Percentiles rank a stretch among this genome's conserved stretches.
Evolutionary conservation across 352 stramenopile genomes (phyloP).

Genomic region (Phytophthora brassicae): DNA sequence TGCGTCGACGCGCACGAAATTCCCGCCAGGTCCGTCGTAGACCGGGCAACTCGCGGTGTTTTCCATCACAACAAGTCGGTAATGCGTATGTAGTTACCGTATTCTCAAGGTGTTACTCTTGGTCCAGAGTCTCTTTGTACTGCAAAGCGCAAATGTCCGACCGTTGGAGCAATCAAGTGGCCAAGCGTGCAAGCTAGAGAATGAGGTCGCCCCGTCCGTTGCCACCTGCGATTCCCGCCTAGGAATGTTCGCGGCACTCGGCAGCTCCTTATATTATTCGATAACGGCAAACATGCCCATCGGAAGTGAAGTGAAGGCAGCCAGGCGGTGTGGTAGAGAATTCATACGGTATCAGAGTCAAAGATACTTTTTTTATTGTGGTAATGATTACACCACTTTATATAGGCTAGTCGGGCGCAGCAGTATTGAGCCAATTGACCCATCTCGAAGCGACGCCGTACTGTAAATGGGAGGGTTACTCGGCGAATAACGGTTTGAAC

Average conservation of each 20-base stretch:
- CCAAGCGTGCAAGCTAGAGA: slow-evolving; percentile 20
- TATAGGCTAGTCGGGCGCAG: slow-evolving; percentile 8
- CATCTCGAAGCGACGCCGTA: slow-evolving; percentile 10
- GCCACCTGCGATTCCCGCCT: slow-evolving; percentile 18
- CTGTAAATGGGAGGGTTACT: no score
- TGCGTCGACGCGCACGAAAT: slow-evolving; percentile 32
- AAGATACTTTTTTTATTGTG: slow-evolving; percentile 27
- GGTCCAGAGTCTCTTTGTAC: slow-evolving; percentile 6
- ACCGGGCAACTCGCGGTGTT: slow-evolving; percentile 21
- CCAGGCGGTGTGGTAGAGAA: slow-evolving; percentile 28
- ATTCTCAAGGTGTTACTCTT: no score
- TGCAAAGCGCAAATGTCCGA: slow-evolving; percentile 15
- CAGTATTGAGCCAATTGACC: background rate
- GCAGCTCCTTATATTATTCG: slow-evolving; percentile 13
- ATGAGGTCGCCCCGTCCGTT: slow-evolving; percentile 30
- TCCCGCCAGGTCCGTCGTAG: slow-evolving; percentile 20
- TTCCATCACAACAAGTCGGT: slow-evolving; percentile 22
- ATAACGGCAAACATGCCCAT: slow-evolving; percentile 34
- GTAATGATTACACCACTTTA: slow-evolving; percentile 3
- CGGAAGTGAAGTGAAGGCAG: slow-evolving; percentile 22
- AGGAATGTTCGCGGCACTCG: slow-evolving; percentile 32
- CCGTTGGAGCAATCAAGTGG: no score
- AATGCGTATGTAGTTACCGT: no score
- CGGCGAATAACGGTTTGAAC: no score
- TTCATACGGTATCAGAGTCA: slow-evolving; percentile 22